phyloP scores from a whole-genome alignment of 768 basidiomycete species.

The Mycena polygramma region DNA sequence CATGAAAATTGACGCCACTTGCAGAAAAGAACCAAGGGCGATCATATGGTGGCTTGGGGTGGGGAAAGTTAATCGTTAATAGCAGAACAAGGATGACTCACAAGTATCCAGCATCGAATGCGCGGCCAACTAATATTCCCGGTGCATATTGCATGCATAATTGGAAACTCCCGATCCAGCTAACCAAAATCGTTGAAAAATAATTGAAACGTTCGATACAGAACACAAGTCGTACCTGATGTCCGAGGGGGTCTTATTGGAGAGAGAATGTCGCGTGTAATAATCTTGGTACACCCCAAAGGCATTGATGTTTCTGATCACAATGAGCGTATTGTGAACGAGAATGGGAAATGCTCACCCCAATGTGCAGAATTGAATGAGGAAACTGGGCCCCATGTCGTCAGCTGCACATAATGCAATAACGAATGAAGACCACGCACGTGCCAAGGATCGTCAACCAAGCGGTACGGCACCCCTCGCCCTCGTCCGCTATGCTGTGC shows the following conservation, averaged over 20 bases:
- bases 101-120: conserved; percentile 35
- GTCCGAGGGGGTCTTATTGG: conserved; percentile 28
- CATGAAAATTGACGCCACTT: conserved; percentile 31
- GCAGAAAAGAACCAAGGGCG: conserved; percentile 26
- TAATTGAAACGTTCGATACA: background rate
- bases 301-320: conserved; percentile 23
- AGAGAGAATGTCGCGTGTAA: conserved; percentile 28
- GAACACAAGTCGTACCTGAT: conserved; percentile 17
- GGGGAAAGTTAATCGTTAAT: background rate
- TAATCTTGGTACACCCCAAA: conserved; percentile 34
- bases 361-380: conserved; percentile 34
- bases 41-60: conserved; percentile 29
- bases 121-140: conserved; percentile 27
- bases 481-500: background rate
- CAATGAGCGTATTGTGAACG: background rate
- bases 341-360: background rate
- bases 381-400: conserved; percentile 10
- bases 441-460: conserved; percentile 34
- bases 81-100: background rate
- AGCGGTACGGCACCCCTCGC: conserved; percentile 7
- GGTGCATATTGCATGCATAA: conserved; percentile 33
- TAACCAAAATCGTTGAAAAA: background rate
- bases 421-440: conserved; percentile 7
- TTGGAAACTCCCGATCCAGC: conserved; percentile 34
- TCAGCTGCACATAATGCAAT: background rate